Percentiles rank a stretch among this genome's conserved stretches.
Evolutionary conservation across 805 yeast species (phyloP).

Genomic region (Sugiyamaella chiloensis): DNA sequence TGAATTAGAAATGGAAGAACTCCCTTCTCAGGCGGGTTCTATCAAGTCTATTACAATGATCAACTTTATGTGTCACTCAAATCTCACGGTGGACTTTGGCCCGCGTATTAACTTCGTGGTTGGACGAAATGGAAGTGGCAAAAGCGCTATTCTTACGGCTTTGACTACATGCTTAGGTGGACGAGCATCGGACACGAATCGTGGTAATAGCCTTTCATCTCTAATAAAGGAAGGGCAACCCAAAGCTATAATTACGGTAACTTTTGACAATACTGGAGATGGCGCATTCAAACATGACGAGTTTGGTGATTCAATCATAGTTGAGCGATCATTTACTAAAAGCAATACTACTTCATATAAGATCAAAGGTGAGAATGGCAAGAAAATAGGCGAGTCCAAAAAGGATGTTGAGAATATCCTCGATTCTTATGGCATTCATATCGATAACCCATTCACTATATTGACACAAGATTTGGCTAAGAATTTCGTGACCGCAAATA

Average conservation of each 20-base stretch:
- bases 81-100: slow-evolving; percentile 70
- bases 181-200: slow-evolving; percentile 78
- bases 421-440: slow-evolving; percentile 67
- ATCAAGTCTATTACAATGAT: slow-evolving; percentile 59
- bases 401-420: slow-evolving; percentile 65
- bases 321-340: slow-evolving; percentile 57
- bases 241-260: slow-evolving; percentile 64
- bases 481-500: slow-evolving; percentile 75
- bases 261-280: slow-evolving; percentile 41
- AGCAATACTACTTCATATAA: slow-evolving; percentile 53
- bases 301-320: slow-evolving; percentile 65
- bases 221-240: slow-evolving; percentile 74
- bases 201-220: slow-evolving; percentile 70
- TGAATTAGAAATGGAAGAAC: neutral
- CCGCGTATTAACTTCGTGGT: slow-evolving; percentile 81
- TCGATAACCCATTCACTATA: slow-evolving; percentile 89
- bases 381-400: slow-evolving; percentile 56
- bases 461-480: slow-evolving; percentile 93
- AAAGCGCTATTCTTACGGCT: slow-evolving; percentile 84
- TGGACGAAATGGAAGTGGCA: slow-evolving; percentile 91
- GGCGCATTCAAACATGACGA: slow-evolving; percentile 65
- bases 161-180: slow-evolving; percentile 86
- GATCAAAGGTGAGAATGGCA: slow-evolving; percentile 52
- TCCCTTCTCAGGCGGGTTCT: slow-evolving; percentile 2
- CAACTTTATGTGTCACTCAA: slow-evolving; percentile 75